These are phyloP conservation scores for Silybum marianum DNA, from an alignment of 129 eudicot genomes.

Conservation along the genomic window DNA sequence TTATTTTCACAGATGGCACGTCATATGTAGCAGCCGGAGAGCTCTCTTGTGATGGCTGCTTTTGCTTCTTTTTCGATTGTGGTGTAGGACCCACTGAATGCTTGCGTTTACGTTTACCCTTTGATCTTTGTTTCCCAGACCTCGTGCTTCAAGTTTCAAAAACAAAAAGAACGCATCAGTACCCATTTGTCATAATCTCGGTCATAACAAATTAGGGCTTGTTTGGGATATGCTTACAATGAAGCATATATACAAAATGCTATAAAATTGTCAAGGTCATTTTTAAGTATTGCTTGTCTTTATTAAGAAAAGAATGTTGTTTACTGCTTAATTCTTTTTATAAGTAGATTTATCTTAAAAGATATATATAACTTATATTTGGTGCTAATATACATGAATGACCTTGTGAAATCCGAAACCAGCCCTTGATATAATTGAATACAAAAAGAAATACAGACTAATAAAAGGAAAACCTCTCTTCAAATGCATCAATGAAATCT, in stretches of 20 bases:
- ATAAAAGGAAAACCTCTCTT: slow-evolving; percentile 62
- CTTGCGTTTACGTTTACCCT: slow-evolving; percentile 63
- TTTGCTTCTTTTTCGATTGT: slow-evolving; percentile 59
- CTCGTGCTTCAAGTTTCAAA: slow-evolving; percentile 33
- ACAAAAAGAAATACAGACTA: slow-evolving; percentile 6
- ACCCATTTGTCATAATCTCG: not conserved
- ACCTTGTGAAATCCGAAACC: slow-evolving; percentile 2
- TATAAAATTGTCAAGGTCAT: not conserved
- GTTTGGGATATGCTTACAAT: slow-evolving; percentile 12
- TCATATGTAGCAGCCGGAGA: slow-evolving; percentile 49
- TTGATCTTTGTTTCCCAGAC: slow-evolving; percentile 45
- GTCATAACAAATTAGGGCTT: not conserved
- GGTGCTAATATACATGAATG: not conserved
- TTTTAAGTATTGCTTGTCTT: not conserved
- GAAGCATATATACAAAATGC: not conserved
- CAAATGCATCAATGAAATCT: slow-evolving; percentile 79
- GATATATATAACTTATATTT: not conserved
- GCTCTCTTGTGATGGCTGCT: slow-evolving; percentile 21
- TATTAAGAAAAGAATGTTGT: not conserved
- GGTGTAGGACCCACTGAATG: slow-evolving; percentile 25
- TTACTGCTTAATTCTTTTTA: not conserved
- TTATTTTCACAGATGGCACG: slow-evolving; percentile 40
- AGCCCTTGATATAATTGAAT: slow-evolving; percentile 5
- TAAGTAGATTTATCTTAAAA: not conserved
- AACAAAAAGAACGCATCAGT: slow-evolving; percentile 17